Evolutionary conservation across 2,329 filamentous ascomycete species (phyloP).

Genomic region (Tothia fuscella): DNA sequence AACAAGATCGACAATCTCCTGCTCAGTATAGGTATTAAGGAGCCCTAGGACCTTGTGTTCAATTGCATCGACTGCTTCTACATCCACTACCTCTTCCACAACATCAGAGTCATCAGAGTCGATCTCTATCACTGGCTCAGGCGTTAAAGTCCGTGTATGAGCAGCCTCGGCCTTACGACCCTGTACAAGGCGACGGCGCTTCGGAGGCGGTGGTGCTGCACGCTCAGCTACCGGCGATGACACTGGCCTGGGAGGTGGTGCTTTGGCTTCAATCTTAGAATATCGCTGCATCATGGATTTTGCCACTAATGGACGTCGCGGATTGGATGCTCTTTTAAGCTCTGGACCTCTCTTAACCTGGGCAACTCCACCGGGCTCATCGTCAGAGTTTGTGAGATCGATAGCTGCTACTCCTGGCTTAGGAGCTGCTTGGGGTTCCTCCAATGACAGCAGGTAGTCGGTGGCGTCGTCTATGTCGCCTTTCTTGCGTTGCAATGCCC

Average conservation of each 20-base stretch:
- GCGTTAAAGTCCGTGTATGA: too few relatives aligned
- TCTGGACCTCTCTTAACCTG: not conserved
- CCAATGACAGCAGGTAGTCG: constrained; percentile 29
- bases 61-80: not conserved
- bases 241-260: too few relatives aligned
- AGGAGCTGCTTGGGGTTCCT: too few relatives aligned
- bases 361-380: constrained; percentile 14
- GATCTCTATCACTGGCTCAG: too few relatives aligned
- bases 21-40: constrained; percentile 39
- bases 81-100: too few relatives aligned
- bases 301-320: not conserved
- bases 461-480: constrained; percentile 46
- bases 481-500: constrained; percentile 37
- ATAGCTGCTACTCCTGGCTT: constrained; percentile 13
- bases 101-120: too few relatives aligned
- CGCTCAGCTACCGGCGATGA: too few relatives aligned
- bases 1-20: constrained; percentile 73
- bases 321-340: not conserved
- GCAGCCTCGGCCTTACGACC: too few relatives aligned
- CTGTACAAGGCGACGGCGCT: constrained; percentile 1
- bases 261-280: too few relatives aligned
- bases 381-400: constrained; percentile 13
- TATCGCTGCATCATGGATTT: not conserved
- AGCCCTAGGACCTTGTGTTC: too few relatives aligned
- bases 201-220: too few relatives aligned